Evolutionary conservation across 2,329 filamentous ascomycete species (phyloP).

Genomic region (Dactylellina sp.): DNA sequence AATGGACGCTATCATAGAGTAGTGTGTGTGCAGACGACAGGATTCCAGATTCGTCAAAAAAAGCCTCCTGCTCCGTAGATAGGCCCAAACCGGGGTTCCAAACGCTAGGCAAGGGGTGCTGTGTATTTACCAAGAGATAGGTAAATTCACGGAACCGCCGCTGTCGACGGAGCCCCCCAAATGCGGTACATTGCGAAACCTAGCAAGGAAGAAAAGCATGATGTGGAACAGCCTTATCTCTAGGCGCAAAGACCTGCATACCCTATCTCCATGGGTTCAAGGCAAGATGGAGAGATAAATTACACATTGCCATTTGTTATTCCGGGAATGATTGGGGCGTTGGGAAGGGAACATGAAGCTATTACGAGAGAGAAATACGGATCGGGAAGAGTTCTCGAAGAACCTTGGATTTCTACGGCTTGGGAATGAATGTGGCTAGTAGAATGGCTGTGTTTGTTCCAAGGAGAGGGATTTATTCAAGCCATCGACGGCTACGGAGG

Average conservation of each 20-base stretch:
- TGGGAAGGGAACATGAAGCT: constrained; percentile 44
- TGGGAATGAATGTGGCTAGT: constrained; percentile 41
- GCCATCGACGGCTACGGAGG: neutral
- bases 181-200: constrained; percentile 49
- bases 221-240: constrained; percentile 47
- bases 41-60: constrained; percentile 39
- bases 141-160: constrained; percentile 52
- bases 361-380: constrained; percentile 56
- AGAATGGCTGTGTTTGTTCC: constrained; percentile 47
- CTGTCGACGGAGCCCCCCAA: constrained; percentile 29
- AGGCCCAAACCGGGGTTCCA: constrained; percentile 20
- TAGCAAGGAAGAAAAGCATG: constrained; percentile 30
- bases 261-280: constrained; percentile 28
- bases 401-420: constrained; percentile 8
- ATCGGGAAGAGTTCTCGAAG: constrained; percentile 53
- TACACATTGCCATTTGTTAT: constrained; percentile 52
- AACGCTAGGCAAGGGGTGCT: constrained; percentile 18
- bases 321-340: constrained; percentile 30
- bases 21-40: constrained; percentile 33
- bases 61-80: constrained; percentile 8
- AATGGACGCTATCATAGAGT: constrained; percentile 28
- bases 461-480: constrained; percentile 23
- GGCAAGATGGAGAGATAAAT: constrained; percentile 33
- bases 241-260: constrained; percentile 31
- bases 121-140: constrained; percentile 50